Evolutionary conservation across 495 filamentous ascomycete genomes (phyloP).

Genomic region (Annulohypoxylon moriforme): DNA sequence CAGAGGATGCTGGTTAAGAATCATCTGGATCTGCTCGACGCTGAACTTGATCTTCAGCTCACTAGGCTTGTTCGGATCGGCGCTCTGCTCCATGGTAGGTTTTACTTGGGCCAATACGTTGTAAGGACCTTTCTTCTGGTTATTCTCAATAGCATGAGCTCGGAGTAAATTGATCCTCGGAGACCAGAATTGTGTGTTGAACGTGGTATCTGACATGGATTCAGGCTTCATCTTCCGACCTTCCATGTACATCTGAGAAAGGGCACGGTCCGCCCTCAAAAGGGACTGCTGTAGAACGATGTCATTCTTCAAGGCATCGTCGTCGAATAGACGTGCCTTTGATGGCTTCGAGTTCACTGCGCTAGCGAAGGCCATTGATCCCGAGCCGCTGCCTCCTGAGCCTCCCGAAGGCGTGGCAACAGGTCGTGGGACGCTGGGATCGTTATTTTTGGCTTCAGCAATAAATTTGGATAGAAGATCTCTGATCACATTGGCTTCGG

Average conservation of each 20-base stretch:
- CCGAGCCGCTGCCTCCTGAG: constrained; percentile 59
- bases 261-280: constrained; percentile 75
- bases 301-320: constrained; percentile 76
- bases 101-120: constrained; percentile 94
- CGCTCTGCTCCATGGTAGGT: constrained; percentile 74
- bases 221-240: constrained; percentile 81
- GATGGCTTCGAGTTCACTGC: constrained; percentile 58
- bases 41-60: constrained; percentile 83
- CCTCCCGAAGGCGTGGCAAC: constrained; percentile 57
- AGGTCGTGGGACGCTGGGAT: constrained; percentile 56
- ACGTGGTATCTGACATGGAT: constrained; percentile 77
- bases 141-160: constrained; percentile 87
- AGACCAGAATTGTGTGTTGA: constrained; percentile 93
- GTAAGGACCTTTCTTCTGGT: constrained; percentile 85
- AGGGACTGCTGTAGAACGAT: constrained; percentile 85
- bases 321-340: constrained; percentile 76
- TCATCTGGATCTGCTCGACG: constrained; percentile 91
- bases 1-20: constrained; percentile 92
- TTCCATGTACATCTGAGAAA: constrained; percentile 85
- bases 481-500: constrained; percentile 85
- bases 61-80: constrained; percentile 54
- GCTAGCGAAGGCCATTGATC: constrained; percentile 61
- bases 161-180: constrained; percentile 84
- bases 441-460: constrained; percentile 70
- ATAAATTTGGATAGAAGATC: constrained; percentile 82